Percentiles rank a stretch among this genome's conserved stretches.
Conservation (phyloP, 768 basidiomycete genomes). For the Sarcodon sp. region DNA sequence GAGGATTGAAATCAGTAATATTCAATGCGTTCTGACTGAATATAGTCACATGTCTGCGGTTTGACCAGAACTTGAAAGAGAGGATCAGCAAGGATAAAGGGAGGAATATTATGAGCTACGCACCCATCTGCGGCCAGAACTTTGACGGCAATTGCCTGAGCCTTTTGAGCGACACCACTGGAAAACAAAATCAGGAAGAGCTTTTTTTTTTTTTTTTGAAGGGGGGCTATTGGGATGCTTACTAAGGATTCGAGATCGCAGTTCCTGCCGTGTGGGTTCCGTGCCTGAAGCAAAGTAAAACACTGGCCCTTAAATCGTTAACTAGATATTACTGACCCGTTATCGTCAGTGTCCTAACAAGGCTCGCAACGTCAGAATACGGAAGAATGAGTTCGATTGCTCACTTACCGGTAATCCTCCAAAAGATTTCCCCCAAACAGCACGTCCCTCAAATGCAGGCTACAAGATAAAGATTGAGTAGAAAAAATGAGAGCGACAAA, state of each 20-base stretch:
- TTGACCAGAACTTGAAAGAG: conserved; percentile 25
- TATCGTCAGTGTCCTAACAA: conserved; percentile 23
- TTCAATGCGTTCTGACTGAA: neutral
- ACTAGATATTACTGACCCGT: conserved; percentile 28
- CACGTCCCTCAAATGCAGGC: conserved; percentile 29
- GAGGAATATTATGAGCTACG: conserved; percentile 13
- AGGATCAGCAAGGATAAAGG: too few relatives aligned
- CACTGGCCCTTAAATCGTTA: conserved; percentile 20
- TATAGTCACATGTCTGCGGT: conserved; percentile 61
- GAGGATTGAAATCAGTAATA: neutral
- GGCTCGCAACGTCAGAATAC: too few relatives aligned
- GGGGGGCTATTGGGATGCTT: too few relatives aligned
- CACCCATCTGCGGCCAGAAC: conserved; percentile 12
- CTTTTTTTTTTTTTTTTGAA: too few relatives aligned
- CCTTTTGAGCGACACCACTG: conserved; percentile 13
- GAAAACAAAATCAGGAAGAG: neutral
- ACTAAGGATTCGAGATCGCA: conserved; percentile 73
- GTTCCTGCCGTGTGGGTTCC: conserved; percentile 85
- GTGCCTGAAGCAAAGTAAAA: conserved; percentile 67
- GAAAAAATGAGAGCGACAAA: neutral
- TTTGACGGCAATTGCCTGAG: conserved; percentile 11
- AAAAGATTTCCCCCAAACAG: neutral
- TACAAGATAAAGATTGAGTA: conserved; percentile 2
- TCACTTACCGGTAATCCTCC: neutral
- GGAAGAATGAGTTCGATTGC: too few relatives aligned